Conservation (phyloP, 1,139 yeast species). For the Suhomyces ambrosiae region DNA sequence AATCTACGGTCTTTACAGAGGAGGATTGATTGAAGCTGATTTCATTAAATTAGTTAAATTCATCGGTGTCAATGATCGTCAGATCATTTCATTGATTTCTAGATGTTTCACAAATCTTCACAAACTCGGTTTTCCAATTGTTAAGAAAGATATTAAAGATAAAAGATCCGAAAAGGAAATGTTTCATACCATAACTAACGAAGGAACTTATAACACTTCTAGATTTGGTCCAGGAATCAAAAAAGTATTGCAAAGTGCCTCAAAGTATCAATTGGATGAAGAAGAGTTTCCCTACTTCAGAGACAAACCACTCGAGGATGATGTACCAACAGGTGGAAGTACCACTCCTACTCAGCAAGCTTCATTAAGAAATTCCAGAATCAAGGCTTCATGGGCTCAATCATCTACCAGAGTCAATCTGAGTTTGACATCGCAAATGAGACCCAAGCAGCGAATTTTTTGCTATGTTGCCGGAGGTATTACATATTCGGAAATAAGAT, state of each 20-base stretch:
- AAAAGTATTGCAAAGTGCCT: slow-evolving; percentile 53
- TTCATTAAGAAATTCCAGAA: slow-evolving; percentile 70
- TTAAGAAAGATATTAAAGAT: slow-evolving; percentile 52
- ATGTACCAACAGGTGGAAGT: slow-evolving; percentile 32
- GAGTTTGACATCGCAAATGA: slow-evolving; percentile 23
- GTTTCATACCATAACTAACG: slow-evolving; percentile 68
- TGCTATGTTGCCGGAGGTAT: slow-evolving; percentile 89
- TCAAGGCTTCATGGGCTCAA: slow-evolving; percentile 82
- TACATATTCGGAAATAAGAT: slow-evolving; percentile 78
- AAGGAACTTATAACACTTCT: slow-evolving; percentile 70
- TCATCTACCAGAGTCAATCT: slow-evolving; percentile 37
- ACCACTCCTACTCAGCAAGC: slow-evolving; percentile 20
- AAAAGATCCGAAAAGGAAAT: slow-evolving; percentile 43
- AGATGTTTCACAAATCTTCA: slow-evolving; percentile 66
- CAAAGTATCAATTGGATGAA: slow-evolving; percentile 53
- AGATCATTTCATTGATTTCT: slow-evolving; percentile 47
- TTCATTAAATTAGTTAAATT: slow-evolving; percentile 70
- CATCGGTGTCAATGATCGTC: slow-evolving; percentile 62
- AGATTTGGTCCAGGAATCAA: slow-evolving; percentile 76
- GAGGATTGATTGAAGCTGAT: slow-evolving; percentile 80
- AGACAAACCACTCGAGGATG: slow-evolving; percentile 71
- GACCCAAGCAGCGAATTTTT: slow-evolving; percentile 71
- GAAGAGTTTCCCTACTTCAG: slow-evolving; percentile 72
- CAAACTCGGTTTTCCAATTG: slow-evolving; percentile 64
- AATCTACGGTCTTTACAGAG: slow-evolving; percentile 77